Base-by-base conservation (phyloP, 176 grass and related monocot species). In the Cenchrus fungigraminus region DNA sequence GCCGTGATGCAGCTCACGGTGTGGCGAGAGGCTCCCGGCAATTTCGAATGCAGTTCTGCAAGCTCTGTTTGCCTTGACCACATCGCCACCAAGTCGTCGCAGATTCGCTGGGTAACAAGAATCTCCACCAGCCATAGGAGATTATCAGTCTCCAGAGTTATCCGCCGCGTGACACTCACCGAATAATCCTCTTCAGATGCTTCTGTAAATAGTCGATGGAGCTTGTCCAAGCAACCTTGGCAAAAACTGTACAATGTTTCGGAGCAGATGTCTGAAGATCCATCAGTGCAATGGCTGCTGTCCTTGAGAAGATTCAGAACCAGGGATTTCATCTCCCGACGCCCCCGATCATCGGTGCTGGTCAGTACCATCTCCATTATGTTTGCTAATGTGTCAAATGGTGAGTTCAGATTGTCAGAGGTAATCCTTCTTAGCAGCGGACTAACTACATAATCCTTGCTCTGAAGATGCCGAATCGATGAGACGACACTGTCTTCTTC, bases 81-180 rank as follows among this genome's bases (percentile, higher is more conserved):
- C 56, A 90, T 70, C 25, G 83, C 44, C 58, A 89, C 91, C 34
- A 98, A 92, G 57, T 91, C 91, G 71, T 92, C 93, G 0, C 82
- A 86, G n/a, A 77, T 72, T 46, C 89, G 77, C 15, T 88, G 88
- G 80, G 88, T 87, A 17, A 83, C 86, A 71, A 93, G 83, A 68
- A 98, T 81, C 65, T 98, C 95, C 52, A 93, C 79, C 56, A 98
- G 68, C 95, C 95, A 98, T 65, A 93, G 89, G 56, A 98, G 74
- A 57, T 98, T 98, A 77, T 98, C 95, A 4, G 91, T 82, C 75
- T 95, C 93, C 22, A 91, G 85, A 50, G 88, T 88, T 58, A 98
- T 93, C 73, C 87, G 79, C 63, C 84, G 77, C 47, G 57, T 82
- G 53, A 89, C 77, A 32, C 79, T 59, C 68, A 66, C 65, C 25